Evolutionary conservation across 768 basidiomycete species (phyloP), one percentile per base, ranked within the genome.

Genomic region (Tephrocybe sp.): DNA sequence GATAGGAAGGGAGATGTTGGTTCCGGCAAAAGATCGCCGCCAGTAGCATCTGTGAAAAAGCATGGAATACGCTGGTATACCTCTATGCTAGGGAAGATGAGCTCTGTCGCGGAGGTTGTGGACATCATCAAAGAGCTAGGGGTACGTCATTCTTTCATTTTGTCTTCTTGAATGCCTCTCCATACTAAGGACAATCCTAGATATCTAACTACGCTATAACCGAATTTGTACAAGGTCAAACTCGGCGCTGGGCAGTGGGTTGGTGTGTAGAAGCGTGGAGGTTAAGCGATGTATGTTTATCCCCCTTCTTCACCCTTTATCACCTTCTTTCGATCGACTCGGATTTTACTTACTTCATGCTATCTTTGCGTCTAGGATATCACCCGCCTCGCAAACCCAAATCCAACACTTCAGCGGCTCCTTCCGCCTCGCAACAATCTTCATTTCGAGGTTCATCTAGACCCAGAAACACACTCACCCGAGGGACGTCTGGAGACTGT

Each of bases 201-300:
- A 79, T 97, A 37, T 71, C 79, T 25, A 97, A 97, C 66, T 98
- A 94, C 64, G 88, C 83, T 0, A 71, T 97, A 38, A 84, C 84
- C 0, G 86, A 92, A 56, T 86, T 94, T 39, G 71, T 85, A 2
- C 93, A 93, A 66, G 91, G 94, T 0, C 81, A 86, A 48, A 97
- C 95, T 0, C 77, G 86, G 1, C 80, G 97, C n/a, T 98, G 94
- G 93, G 90, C 86, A 0, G 66, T 98, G 2, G 91, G 79, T 0
- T 97, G 95, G 95, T 93, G 89, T 0, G 83, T 85, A 46, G 70
- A 68, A 2, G 74, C 77, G 23, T 63, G 63, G 12, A 81, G 82
- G 6, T 68, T 97, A 24, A 84, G 91, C 1, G 92, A 97, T 54
- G 95, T 94, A 62, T 44, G 89, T 72, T 10, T 15, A n/a, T n/a